Conservation (phyloP, 257 asterid genomes). For the Solanum ossicruentum region DNA sequence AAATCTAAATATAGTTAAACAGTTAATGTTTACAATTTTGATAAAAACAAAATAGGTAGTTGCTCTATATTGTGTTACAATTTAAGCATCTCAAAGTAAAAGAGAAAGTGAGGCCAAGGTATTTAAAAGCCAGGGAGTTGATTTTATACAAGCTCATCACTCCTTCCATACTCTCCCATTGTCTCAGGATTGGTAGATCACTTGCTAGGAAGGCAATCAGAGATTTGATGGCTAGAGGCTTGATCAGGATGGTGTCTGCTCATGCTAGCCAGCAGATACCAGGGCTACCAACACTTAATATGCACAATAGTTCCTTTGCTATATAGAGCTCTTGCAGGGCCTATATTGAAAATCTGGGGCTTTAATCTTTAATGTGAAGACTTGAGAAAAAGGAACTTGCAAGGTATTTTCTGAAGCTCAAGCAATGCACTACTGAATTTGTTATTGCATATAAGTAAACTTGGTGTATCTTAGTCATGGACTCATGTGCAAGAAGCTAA, state of each 20-base stretch:
- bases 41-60: no score
- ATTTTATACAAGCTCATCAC: no score
- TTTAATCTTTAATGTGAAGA: not conserved
- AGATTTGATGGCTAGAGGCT: conserved; percentile 62
- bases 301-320: not conserved
- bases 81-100: no score
- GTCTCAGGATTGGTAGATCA: conserved; percentile 48
- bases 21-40: no score
- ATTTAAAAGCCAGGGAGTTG: no score
- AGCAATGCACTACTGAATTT: not conserved
- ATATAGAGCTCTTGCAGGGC: conserved; percentile 3
- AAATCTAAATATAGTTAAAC: no score
- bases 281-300: conserved; percentile 75
- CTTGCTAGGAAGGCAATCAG: conserved; percentile 78
- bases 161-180: no score
- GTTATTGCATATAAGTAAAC: not conserved
- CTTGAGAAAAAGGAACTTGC: not conserved
- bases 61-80: no score
- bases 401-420: not conserved
- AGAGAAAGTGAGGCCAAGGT: no score
- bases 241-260: conserved; percentile 65
- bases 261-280: conserved; percentile 92
- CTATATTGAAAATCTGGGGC: not conserved
- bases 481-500: not conserved
- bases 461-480: not conserved